Conservation (phyloP, 1,139 yeast genomes). For the Zygosaccharomyces sapae region DNA sequence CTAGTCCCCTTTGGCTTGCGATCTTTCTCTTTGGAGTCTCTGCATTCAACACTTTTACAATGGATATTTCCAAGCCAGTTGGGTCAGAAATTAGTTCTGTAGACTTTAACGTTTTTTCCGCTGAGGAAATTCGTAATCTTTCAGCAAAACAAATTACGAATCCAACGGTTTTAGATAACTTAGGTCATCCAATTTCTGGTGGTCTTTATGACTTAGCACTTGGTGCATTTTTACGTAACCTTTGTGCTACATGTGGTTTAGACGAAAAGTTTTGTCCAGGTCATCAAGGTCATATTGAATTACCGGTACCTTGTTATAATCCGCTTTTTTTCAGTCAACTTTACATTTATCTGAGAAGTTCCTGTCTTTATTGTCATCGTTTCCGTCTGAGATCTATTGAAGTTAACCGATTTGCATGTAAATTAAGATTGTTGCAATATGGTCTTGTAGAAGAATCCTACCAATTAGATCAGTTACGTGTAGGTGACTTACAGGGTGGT, state of each 20-base stretch:
- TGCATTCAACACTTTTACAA: conserved; percentile 27
- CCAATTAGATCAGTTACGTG: conserved; percentile 61
- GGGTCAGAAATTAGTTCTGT: conserved; percentile 92
- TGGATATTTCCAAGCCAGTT: conserved; percentile 95
- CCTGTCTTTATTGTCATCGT: conserved; percentile 87
- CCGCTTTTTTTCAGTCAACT: conserved; percentile 91
- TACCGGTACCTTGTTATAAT: conserved; percentile 92
- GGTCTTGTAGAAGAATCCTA: conserved; percentile 79
- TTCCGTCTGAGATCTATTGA: conserved; percentile 68
- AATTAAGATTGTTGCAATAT: conserved; percentile 75
- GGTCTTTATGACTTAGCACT: conserved; percentile 92
- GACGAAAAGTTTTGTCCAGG: conserved; percentile 97
- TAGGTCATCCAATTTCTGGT: conserved; percentile 92
- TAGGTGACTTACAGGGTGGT: conserved; percentile 32
- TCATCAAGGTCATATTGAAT: conserved; percentile 95
- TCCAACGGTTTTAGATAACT: conserved; percentile 89
- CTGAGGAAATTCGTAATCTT: conserved; percentile 75
- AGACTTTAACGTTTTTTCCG: conserved; percentile 81
- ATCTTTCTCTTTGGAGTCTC: background rate
- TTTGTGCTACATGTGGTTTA: conserved; percentile 93
- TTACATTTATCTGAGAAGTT: conserved; percentile 73
- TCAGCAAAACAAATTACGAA: conserved; percentile 94
- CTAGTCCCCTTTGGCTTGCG: conserved; percentile 4
- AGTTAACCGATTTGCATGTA: conserved; percentile 74
- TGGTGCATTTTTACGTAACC: conserved; percentile 86